These are phyloP conservation scores for Apiotrichum porosum DNA, from an alignment of 1,284 basidiomycete genomes.

Conservation along the genomic window DNA sequence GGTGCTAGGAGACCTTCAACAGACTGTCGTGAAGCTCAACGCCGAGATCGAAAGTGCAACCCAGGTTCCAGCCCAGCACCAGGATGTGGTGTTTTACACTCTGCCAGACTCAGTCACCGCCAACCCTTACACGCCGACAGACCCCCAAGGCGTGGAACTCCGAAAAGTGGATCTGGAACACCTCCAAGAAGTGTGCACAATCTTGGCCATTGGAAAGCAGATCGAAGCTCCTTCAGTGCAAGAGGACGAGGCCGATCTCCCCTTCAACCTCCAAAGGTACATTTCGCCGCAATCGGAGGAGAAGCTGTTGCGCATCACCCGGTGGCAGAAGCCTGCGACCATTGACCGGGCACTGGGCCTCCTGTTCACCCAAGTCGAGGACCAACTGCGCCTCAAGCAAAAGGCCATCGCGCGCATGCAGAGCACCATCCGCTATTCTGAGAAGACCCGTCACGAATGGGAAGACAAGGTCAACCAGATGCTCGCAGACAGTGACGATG, in stretches of 20 bases:
- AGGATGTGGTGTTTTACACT: conserved; percentile 73
- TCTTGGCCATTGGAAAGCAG: conserved; percentile 71
- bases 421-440: conserved; percentile 94
- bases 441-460: conserved; percentile 97
- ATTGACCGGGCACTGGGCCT: conserved; percentile 78
- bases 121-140: conserved; percentile 15
- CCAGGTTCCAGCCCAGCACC: conserved; percentile 65
- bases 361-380: conserved; percentile 78
- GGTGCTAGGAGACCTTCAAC: conserved; percentile 76
- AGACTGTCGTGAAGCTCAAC: conserved; percentile 70
- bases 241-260: conserved; percentile 82
- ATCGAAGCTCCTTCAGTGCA: conserved; percentile 84
- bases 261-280: conserved; percentile 86
- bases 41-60: conserved; percentile 52
- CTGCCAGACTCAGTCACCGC: conserved; percentile 30
- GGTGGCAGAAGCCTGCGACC: conserved; percentile 77
- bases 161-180: conserved; percentile 72
- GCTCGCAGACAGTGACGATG: conserved; percentile 60
- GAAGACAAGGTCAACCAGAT: conserved; percentile 72
- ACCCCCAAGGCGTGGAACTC: conserved; percentile 62
- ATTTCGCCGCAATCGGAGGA: conserved; percentile 80
- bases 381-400: conserved; percentile 85
- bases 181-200: conserved; percentile 78
- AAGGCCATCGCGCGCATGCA: conserved; percentile 94
- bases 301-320: conserved; percentile 70